A percentile compares a stretch with the other conserved stretches of the same genome.
Evolutionary conservation across 2,329 filamentous ascomycete genomes (phyloP).

Genomic region (Harringtonia aguacate): DNA sequence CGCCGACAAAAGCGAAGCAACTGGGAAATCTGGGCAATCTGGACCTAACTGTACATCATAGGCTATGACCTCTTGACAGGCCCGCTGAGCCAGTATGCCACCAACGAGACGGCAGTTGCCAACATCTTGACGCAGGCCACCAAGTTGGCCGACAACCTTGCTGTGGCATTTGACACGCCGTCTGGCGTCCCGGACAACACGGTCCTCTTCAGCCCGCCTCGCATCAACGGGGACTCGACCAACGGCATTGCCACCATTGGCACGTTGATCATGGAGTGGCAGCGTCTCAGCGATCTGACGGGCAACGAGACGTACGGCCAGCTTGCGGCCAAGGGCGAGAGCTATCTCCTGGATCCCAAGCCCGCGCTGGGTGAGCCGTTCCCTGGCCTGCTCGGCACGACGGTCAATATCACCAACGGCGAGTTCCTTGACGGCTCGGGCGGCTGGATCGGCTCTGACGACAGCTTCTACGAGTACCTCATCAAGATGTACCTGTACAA

Average conservation of each 20-base stretch:
- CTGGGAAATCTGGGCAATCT: not conserved
- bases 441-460: conserved; percentile 67
- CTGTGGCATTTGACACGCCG: conserved; percentile 67
- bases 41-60: not conserved
- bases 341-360: conserved; percentile 56
- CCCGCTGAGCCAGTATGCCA: conserved; percentile 39
- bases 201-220: conserved; percentile 46
- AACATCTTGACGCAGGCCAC: conserved; percentile 55
- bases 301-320: conserved; percentile 55
- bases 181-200: conserved; percentile 65
- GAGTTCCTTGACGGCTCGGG: conserved; percentile 55
- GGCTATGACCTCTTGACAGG: conserved; percentile 64
- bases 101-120: conserved; percentile 35
- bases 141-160: conserved; percentile 60
- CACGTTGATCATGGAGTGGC: conserved; percentile 77
- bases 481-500: conserved; percentile 89
- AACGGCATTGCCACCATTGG: conserved; percentile 71
- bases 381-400: conserved; percentile 63
- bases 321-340: conserved; percentile 56
- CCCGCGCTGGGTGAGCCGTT: conserved; percentile 57
- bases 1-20: too few species aligned
- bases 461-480: conserved; percentile 82
- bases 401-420: conserved; percentile 55
- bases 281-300: conserved; percentile 64
- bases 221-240: conserved; percentile 35